phyloP scores from a whole-genome alignment of 164 flowering plant genomes.

The Sedum album region DNA sequence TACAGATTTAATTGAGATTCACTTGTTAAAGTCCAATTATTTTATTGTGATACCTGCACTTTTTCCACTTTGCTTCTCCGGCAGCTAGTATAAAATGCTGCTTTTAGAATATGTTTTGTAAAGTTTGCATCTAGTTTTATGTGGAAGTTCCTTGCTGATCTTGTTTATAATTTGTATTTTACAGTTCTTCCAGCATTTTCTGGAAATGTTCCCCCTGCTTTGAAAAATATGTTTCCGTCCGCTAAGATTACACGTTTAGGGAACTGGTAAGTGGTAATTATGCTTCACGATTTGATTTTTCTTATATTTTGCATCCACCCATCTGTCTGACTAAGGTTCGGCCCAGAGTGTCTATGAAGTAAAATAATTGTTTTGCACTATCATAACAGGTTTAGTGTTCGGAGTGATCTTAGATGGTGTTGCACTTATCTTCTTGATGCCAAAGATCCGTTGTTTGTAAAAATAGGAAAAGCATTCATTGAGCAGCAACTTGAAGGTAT shows the following conservation, averaged over 20 bases:
- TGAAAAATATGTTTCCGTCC: constrained; percentile 45
- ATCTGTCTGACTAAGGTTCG: not conserved
- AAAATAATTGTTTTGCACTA: constrained; percentile 6
- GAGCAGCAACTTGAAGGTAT: constrained; percentile 54
- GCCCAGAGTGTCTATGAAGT: not conserved
- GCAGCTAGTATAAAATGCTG: not conserved
- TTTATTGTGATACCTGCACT: not conserved
- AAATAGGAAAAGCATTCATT: constrained; percentile 66
- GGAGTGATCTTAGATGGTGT: constrained; percentile 52
- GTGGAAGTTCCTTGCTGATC: not conserved
- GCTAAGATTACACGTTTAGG: constrained; percentile 67
- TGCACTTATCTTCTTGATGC: constrained; percentile 87
- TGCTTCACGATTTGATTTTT: not conserved
- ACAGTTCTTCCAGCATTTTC: constrained; percentile 80
- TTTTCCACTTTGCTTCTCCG: not conserved
- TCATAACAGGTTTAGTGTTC: constrained; percentile 55
- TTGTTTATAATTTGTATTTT: constrained; percentile 9
- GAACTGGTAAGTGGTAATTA: constrained; percentile 63
- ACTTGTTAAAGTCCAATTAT: not conserved
- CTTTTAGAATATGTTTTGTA: not conserved
- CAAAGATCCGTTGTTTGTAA: constrained; percentile 66
- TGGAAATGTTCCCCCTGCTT: constrained; percentile 69
- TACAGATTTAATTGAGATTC: constrained; percentile 12
- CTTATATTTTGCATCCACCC: not conserved
- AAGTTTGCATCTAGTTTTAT: not conserved